phyloP scores from a whole-genome alignment of 2,329 filamentous ascomycete species.

The Cladosporium sp. region DNA sequence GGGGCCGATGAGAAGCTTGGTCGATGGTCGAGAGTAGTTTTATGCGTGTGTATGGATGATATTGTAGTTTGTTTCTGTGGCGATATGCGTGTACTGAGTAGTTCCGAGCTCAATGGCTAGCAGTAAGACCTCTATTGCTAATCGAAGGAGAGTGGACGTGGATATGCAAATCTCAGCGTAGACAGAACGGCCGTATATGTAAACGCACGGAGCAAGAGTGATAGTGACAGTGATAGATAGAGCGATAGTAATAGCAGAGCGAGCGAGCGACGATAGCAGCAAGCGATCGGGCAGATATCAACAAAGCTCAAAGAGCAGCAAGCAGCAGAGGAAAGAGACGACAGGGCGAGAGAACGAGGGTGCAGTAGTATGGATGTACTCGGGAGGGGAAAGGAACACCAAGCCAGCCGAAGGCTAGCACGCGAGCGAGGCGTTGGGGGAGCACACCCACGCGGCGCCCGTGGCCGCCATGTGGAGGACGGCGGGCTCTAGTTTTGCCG shows the following conservation, averaged over 20 bases:
- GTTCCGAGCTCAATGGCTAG: background rate
- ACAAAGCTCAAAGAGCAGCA: background rate
- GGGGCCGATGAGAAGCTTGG: background rate
- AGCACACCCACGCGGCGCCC: background rate
- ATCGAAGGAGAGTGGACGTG: background rate
- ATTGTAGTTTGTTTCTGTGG: background rate
- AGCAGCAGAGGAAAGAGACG: background rate
- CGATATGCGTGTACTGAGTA: background rate
- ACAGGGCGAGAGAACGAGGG: background rate
- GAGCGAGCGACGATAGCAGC: conserved; percentile 5
- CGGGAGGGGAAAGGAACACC: background rate
- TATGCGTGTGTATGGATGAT: background rate
- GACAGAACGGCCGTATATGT: background rate
- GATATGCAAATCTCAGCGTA: conserved; percentile 1
- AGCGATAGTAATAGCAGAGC: background rate
- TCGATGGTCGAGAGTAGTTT: background rate
- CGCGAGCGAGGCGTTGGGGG: conserved; percentile 15
- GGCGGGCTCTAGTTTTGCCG: conserved; percentile 2
- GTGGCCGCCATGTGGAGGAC: conserved; percentile 16
- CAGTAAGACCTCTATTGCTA: background rate
- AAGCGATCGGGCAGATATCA: background rate
- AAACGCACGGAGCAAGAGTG: background rate
- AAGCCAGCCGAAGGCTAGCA: background rate
- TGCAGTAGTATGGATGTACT: background rate
- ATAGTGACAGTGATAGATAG: background rate